Evolutionary conservation across 352 stramenopile genomes (phyloP).

Genomic region (Saprolegnia diclina): DNA sequence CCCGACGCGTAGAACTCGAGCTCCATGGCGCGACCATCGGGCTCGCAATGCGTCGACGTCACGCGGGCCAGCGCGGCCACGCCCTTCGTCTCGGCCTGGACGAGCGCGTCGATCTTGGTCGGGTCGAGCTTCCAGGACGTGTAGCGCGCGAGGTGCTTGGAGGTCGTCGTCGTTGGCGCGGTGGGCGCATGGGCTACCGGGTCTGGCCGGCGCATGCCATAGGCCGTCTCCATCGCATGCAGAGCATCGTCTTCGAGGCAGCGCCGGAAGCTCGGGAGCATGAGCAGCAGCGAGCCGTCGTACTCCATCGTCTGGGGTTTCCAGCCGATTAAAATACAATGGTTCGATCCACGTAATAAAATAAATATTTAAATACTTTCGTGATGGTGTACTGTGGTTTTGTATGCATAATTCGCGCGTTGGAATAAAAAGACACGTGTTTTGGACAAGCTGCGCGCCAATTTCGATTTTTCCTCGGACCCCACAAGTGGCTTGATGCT

Average conservation of each 20-base stretch:
- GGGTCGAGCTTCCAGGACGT: slow-evolving; percentile 21
- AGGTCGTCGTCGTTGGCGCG: not conserved
- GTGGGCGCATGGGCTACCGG: not conserved
- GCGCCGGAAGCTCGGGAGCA: slow-evolving; percentile 3
- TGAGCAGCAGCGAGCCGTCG: slow-evolving; percentile 5
- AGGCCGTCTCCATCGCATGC: not conserved
- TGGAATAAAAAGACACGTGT: not conserved
- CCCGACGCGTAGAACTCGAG: slow-evolving; percentile 18
- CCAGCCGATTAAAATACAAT: not conserved
- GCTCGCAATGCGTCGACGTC: not conserved
- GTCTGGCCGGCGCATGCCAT: not conserved
- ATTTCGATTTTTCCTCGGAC: not conserved
- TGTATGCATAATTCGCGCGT: not conserved
- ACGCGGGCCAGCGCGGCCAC: not conserved
- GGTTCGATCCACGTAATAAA: not conserved
- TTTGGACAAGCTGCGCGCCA: not conserved
- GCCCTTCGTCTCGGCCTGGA: slow-evolving; percentile 7
- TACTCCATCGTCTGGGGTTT: not conserved
- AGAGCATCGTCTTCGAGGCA: slow-evolving; percentile 3
- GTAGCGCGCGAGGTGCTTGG: slow-evolving; percentile 7
- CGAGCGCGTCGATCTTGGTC: slow-evolving; percentile 15
- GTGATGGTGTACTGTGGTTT: not conserved
- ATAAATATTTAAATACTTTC: not conserved
- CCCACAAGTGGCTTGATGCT: slow-evolving; percentile 65
- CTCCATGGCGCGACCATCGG: not conserved